These are phyloP conservation scores for Serendipita sp. DNA, from an alignment of 768 basidiomycete genomes.

Conservation along the genomic window DNA sequence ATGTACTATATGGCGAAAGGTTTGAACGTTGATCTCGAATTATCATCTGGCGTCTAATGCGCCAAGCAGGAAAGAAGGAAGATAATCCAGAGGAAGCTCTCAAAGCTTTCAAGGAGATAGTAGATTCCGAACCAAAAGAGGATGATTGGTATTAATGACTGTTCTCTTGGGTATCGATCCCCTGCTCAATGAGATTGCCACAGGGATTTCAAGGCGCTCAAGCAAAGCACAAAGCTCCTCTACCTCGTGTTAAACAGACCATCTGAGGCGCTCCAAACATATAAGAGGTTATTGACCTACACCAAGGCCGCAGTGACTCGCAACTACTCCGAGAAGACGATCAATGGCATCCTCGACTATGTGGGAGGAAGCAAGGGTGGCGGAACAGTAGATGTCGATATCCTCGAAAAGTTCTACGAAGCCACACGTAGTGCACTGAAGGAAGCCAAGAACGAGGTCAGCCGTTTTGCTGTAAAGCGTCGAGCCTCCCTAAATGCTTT, in stretches of 20 bases:
- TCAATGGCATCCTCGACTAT: constrained; percentile 96
- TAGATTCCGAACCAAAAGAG: constrained; percentile 80
- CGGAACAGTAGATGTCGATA: constrained; percentile 38
- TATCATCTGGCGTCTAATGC: background rate
- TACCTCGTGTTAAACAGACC: constrained; percentile 68
- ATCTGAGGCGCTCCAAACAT: constrained; percentile 69
- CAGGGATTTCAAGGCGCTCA: constrained; percentile 98
- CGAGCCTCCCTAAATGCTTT: background rate
- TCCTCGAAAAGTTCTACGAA: constrained; percentile 90
- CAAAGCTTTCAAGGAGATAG: constrained; percentile 76
- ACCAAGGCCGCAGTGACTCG: constrained; percentile 91
- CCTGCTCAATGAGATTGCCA: background rate
- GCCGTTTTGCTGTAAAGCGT: background rate
- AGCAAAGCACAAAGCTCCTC: constrained; percentile 89
- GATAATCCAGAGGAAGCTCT: constrained; percentile 85
- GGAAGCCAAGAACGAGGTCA: constrained; percentile 86
- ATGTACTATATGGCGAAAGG: constrained; percentile 97
- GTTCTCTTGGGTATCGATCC: background rate
- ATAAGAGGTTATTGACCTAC: constrained; percentile 74
- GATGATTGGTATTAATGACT: constrained; percentile 63
- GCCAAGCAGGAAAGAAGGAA: constrained; percentile 66
- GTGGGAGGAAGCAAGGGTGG: constrained; percentile 66
- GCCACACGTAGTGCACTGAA: constrained; percentile 76
- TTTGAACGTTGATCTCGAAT: constrained; percentile 23
- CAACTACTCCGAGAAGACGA: constrained; percentile 95